Base-by-base conservation (phyloP, 192 early-diverging fungal genomes). In the Neocallimastix lanati region DNA sequence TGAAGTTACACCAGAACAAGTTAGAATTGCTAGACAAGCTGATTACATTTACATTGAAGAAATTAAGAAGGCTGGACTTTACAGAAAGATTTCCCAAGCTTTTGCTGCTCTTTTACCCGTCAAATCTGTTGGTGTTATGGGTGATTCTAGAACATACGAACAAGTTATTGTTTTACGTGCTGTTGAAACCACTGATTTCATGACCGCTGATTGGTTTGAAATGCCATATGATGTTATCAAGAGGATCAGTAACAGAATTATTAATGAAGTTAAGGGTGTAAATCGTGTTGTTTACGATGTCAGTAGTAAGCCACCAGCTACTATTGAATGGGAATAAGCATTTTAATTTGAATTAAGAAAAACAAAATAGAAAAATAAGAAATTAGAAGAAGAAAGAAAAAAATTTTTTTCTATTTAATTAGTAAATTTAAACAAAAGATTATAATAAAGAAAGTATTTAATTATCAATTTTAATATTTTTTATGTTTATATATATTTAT, bases 1-100 rank as follows among this genome's bases (percentile, higher is more conserved):
- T 76, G 97, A 99, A 86, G 97, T 99, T 35, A 96, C 96, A 50
- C 92, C 87, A 29, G 85, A 89, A 78, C 96, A 99, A 86, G 95
- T 99, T n/a, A 88, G 89, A 78, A 99, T 99, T 88, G 97, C 93
- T 28, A 93, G 95, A 38, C 88, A 91, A 76, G 97, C 97, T 50
- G 97, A 99, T 88, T 87, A 94, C 82, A 99, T 99, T 82, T 98
- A 95, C 87, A 99, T 99, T 86, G 94, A 97, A 82, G 97, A 99
- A 85, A 99, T 99, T 86, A 97, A 96, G 89, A 94, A 95, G 86
- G 94, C 94, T 36, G 96, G 96, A 4, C 90, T 96, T 35, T 99
- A 99, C 88, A 92, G 95, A 81, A 91, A 96, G 84, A 99, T 98
- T 82, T 93, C 96, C 33, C 97, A 99, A 88, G 97, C 97, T 15